These are phyloP conservation scores for Cordyceps cicadae DNA, from an alignment of 2,329 filamentous ascomycete genomes.

Conservation along the genomic window DNA sequence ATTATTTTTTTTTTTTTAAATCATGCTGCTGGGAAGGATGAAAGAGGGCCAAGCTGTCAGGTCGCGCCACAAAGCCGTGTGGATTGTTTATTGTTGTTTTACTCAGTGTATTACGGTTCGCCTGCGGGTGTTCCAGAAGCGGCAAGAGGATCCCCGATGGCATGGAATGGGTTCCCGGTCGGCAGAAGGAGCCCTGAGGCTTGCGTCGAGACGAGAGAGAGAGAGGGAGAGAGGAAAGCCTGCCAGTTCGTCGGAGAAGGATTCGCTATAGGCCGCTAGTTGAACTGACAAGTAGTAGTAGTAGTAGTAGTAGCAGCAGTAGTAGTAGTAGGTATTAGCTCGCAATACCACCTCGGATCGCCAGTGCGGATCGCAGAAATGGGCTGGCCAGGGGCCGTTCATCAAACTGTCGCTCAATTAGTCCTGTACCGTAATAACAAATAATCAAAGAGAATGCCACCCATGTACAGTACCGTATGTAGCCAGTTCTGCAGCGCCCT, in stretches of 20 bases:
- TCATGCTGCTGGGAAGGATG: too few species aligned
- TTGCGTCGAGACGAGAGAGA: background rate
- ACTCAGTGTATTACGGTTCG: background rate
- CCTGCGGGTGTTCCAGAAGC: background rate
- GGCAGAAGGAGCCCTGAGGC: background rate
- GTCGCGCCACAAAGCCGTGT: background rate
- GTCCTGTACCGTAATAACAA: background rate
- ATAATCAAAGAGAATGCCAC: conserved; percentile 7
- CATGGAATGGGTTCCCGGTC: background rate
- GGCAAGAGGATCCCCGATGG: background rate
- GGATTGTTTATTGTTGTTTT: too few species aligned
- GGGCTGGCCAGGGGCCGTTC: background rate
- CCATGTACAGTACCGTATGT: too few species aligned
- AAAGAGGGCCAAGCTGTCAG: background rate
- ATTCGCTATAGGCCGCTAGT: too few species aligned
- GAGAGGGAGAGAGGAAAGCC: too few species aligned
- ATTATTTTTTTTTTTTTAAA: too few species aligned
- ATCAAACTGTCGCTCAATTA: conserved; percentile 9
- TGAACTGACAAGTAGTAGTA: too few species aligned
- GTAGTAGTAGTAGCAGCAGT: too few species aligned
- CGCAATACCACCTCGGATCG: conserved; percentile 9
- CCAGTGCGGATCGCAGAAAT: conserved; percentile 10
- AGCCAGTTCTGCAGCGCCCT: background rate
- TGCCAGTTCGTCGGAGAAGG: too few species aligned
- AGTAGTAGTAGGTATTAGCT: too few species aligned